A percentile compares a stretch with the other conserved stretches of the same genome.
Conservation (phyloP, 2,329 filamentous ascomycete genomes). For the Colletotrichum tabaci region DNA sequence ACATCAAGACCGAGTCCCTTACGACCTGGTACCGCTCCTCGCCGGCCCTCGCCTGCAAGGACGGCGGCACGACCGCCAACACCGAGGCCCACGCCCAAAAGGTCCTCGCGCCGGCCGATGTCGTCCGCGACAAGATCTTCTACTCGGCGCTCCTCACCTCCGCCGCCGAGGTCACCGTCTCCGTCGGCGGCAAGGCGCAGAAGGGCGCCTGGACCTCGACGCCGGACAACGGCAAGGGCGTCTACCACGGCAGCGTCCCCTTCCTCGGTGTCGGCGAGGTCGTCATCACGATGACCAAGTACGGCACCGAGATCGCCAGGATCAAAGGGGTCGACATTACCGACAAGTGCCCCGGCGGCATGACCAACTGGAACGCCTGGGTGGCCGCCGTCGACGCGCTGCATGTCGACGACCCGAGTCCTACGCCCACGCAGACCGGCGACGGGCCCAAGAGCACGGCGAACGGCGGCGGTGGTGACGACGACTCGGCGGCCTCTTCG, state of each 20-base stretch:
- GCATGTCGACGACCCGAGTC: conserved; percentile 36
- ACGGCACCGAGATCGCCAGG: conserved; percentile 33
- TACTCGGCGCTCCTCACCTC: conserved; percentile 46
- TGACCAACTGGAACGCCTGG: conserved; percentile 44
- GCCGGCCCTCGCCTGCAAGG: conserved; percentile 45
- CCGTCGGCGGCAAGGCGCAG: conserved; percentile 45
- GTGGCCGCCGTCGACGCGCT: conserved; percentile 32
- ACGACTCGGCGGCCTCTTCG: conserved; percentile 5
- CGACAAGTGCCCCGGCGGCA: conserved; percentile 22
- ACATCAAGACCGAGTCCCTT: conserved; percentile 47
- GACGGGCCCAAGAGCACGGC: conserved; percentile 30
- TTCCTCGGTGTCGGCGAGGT: conserved; percentile 49
- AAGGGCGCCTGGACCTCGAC: conserved; percentile 41
- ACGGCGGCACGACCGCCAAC: conserved; percentile 51
- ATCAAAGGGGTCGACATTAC: conserved; percentile 35
- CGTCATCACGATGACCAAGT: conserved; percentile 52
- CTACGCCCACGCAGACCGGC: conserved; percentile 31
- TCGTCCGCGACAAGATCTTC: conserved; percentile 47
- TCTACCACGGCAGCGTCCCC: conserved; percentile 51
- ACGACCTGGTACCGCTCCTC: conserved; percentile 54
- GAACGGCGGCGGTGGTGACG: not conserved
- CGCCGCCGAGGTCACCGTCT: conserved; percentile 46
- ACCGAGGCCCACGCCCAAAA: conserved; percentile 46
- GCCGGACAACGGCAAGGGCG: conserved; percentile 43
- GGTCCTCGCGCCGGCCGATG: conserved; percentile 40